A percentile compares a stretch with the other conserved stretches of the same genome.
phyloP scores from a whole-genome alignment of 2,329 filamentous ascomycete genomes.

The Aotearoamyces nothofagi region DNA sequence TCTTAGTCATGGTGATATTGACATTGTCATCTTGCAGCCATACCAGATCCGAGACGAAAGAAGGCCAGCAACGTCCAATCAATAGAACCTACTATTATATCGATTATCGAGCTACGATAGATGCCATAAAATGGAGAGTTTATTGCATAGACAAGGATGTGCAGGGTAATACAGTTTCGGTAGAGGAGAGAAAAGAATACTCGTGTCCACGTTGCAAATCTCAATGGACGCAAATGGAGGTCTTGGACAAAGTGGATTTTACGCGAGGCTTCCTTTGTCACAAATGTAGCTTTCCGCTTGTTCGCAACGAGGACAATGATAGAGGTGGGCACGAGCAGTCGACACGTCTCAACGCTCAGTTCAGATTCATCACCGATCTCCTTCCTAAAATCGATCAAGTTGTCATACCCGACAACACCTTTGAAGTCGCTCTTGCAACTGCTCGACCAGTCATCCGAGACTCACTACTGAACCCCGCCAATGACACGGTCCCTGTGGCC shows the following conservation, averaged over 20 bases:
- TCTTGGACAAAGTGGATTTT: constrained; percentile 58
- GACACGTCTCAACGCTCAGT: constrained; percentile 61
- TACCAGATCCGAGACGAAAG: constrained; percentile 61
- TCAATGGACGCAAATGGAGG: constrained; percentile 83
- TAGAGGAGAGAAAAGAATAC: constrained; percentile 82
- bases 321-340: constrained; percentile 59
- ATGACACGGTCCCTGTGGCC: constrained; percentile 42
- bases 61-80: constrained; percentile 67
- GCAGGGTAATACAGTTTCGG: constrained; percentile 67
- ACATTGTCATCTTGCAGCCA: constrained; percentile 30
- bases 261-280: constrained; percentile 67
- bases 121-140: constrained; percentile 90
- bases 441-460: constrained; percentile 51
- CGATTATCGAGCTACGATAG: constrained; percentile 85
- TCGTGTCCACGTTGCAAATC: constrained; percentile 68
- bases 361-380: constrained; percentile 63
- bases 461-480: constrained; percentile 47
- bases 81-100: constrained; percentile 95
- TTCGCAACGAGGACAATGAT: constrained; percentile 49
- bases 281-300: constrained; percentile 52
- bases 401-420: constrained; percentile 58
- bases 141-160: constrained; percentile 81
- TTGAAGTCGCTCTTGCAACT: constrained; percentile 50
- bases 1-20: too few species aligned
- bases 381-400: constrained; percentile 65